phyloP scores from a whole-genome alignment of 2,329 filamentous ascomycete species.

The Cryoendolithus antarcticus region DNA sequence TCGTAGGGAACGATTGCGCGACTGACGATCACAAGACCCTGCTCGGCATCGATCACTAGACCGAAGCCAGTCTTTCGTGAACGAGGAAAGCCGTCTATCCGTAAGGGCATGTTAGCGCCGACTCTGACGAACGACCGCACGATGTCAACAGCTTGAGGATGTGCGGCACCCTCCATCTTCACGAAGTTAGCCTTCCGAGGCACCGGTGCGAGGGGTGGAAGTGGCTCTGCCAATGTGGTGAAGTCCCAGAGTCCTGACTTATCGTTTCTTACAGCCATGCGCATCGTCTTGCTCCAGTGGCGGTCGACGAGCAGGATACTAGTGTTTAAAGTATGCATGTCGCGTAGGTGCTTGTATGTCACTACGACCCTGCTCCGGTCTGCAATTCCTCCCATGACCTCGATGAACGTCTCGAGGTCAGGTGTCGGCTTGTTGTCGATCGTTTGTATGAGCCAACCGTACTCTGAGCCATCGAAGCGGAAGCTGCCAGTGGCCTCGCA shows the following conservation, averaged over 20 bases:
- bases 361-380: conserved; percentile 75
- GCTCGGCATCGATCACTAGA: conserved; percentile 91
- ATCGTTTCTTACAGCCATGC: conserved; percentile 83
- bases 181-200: conserved; percentile 81
- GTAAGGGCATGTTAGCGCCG: conserved; percentile 83
- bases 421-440: conserved; percentile 86
- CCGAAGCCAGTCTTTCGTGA: conserved; percentile 92
- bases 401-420: conserved; percentile 75
- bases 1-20: conserved; percentile 92
- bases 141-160: conserved; percentile 83
- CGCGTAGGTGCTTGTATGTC: conserved; percentile 88
- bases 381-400: conserved; percentile 80
- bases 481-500: conserved; percentile 94
- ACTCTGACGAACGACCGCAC: conserved; percentile 92
- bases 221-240: conserved; percentile 64
- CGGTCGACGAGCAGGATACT: conserved; percentile 85
- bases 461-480: conserved; percentile 79
- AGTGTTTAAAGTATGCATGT: conserved; percentile 88
- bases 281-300: conserved; percentile 94
- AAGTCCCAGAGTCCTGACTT: conserved; percentile 90
- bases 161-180: conserved; percentile 73
- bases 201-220: conserved; percentile 61
- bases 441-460: conserved; percentile 86
- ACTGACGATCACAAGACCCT: conserved; percentile 88
- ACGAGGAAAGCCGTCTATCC: conserved; percentile 94